phyloP scores from a whole-genome alignment of 75 land plant genomes.

The Picea glauca region DNA sequence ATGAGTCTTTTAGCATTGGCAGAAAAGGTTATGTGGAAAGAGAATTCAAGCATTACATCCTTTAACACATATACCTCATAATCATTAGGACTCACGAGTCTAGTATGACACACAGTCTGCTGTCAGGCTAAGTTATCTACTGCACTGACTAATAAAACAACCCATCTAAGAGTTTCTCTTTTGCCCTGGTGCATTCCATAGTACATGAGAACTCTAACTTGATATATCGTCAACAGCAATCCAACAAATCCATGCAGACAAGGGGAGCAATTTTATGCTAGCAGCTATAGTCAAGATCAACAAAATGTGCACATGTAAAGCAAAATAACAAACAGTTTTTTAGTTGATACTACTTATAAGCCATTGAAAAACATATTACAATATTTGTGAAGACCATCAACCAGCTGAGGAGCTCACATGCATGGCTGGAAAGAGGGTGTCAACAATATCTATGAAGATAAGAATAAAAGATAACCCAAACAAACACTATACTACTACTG shows the following conservation, averaged over 20 bases:
- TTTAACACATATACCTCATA: neutral
- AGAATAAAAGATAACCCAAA: neutral
- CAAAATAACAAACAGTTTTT: too few relatives aligned
- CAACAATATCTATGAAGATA: neutral
- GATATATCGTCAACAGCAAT: neutral
- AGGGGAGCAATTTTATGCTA: neutral
- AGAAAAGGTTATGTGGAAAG: too few relatives aligned
- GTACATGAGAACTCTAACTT: neutral
- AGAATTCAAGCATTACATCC: too few relatives aligned
- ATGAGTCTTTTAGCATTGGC: too few relatives aligned
- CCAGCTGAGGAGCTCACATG: too few relatives aligned
- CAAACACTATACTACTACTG: too few relatives aligned
- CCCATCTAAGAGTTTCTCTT: neutral
- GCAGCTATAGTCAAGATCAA: too few relatives aligned
- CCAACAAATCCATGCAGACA: neutral
- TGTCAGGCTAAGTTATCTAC: neutral
- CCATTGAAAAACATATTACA: too few relatives aligned
- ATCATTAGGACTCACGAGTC: neutral
- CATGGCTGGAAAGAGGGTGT: too few relatives aligned
- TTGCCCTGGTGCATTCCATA: neutral
- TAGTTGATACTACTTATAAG: too few relatives aligned
- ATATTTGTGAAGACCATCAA: too few relatives aligned
- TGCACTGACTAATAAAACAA: constrained; percentile 4
- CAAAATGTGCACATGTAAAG: too few relatives aligned
- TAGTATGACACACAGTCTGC: neutral